phyloP scores from a whole-genome alignment of 306 rosid genomes.

The Corylus americana region DNA sequence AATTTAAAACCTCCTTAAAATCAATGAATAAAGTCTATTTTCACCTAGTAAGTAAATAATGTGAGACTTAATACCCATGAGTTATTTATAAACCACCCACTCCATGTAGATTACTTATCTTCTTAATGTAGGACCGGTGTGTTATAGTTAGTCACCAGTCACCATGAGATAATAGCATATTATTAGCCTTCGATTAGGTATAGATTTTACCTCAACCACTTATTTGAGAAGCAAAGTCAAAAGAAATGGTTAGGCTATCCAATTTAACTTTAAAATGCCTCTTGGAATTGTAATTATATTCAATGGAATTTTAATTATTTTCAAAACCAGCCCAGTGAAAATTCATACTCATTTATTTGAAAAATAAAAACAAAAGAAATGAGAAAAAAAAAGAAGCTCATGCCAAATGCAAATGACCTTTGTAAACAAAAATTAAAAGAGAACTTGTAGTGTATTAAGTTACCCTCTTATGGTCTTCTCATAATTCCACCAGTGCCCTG shows the following conservation, averaged over 20 bases:
- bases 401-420: not conserved
- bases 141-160: not conserved
- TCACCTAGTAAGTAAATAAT: too few relatives aligned
- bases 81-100: too few relatives aligned
- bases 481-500: constrained; percentile 95
- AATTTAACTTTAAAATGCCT: not conserved
- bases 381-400: not conserved
- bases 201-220: not conserved
- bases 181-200: not conserved
- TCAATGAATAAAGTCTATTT: too few relatives aligned
- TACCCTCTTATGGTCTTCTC: constrained; percentile 86
- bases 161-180: not conserved
- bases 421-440: not conserved
- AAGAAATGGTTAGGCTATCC: not conserved
- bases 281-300: not conserved
- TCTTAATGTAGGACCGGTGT: too few relatives aligned
- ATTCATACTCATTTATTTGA: not conserved
- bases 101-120: too few relatives aligned
- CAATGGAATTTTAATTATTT: not conserved
- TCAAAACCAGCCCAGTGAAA: not conserved
- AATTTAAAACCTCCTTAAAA: too few relatives aligned
- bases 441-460: constrained; percentile 11
- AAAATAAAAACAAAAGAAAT: not conserved
- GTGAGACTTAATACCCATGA: too few relatives aligned
- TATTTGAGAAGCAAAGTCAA: not conserved